Conservation (phyloP, 2,329 filamentous ascomycete genomes). For the Ceratocystis smalleyi region DNA sequence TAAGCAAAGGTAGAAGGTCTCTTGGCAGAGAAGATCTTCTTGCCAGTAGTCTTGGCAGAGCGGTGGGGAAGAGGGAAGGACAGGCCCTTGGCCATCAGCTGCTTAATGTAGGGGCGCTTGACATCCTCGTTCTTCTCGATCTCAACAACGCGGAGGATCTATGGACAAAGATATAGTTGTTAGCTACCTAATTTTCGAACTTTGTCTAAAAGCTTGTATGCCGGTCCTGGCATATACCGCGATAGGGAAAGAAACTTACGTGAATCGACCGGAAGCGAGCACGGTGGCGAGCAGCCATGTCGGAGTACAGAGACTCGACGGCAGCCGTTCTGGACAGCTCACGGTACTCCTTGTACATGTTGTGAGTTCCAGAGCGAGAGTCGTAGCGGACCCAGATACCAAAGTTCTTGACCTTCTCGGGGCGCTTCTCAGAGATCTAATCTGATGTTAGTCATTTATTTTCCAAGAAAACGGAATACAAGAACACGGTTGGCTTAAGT, state of each 20-base stretch:
- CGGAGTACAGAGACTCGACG: constrained; percentile 94
- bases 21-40: constrained; percentile 85
- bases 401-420: constrained; percentile 99
- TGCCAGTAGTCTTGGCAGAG: constrained; percentile 62
- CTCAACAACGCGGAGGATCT: constrained; percentile 98
- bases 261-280: constrained; percentile 96
- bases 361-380: constrained; percentile 98
- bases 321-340: constrained; percentile 94
- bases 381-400: constrained; percentile 99
- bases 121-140: constrained; percentile 86
- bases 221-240: neutral
- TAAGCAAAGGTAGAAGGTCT: constrained; percentile 97
- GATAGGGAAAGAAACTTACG: constrained; percentile 44
- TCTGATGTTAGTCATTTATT: neutral
- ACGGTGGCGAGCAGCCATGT: constrained; percentile 96
- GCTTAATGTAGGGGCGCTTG: constrained; percentile 98
- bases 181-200: neutral
- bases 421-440: constrained; percentile 96
- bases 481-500: neutral
- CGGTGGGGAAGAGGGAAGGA: constrained; percentile 99
- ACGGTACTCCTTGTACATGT: constrained; percentile 99
- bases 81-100: constrained; percentile 87
- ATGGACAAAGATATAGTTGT: neutral
- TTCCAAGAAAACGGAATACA: neutral
- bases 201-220: neutral